phyloP scores from a whole-genome alignment of 2,329 filamentous ascomycete species.

The Alternaria sp. region DNA sequence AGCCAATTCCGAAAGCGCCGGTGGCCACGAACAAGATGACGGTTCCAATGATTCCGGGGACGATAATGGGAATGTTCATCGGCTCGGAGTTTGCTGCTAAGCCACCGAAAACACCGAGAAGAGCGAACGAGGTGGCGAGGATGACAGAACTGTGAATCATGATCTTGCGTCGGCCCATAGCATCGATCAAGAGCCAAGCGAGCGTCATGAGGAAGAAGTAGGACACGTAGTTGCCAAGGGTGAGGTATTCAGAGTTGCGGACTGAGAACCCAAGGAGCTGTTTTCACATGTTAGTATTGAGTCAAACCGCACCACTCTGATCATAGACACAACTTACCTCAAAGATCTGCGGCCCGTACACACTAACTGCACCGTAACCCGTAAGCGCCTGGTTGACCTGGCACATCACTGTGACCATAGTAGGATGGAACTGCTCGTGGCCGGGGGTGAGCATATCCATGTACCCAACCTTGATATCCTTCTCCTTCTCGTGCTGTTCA shows the following conservation, averaged over 20 bases:
- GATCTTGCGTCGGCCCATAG: slow-evolving; percentile 60
- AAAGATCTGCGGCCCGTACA: slow-evolving; percentile 70
- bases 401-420: slow-evolving; percentile 66
- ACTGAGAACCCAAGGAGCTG: slow-evolving; percentile 64
- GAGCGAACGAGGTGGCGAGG: slow-evolving; percentile 57
- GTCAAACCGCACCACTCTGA: neutral
- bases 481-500: slow-evolving; percentile 59
- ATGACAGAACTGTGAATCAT: slow-evolving; percentile 60
- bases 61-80: slow-evolving; percentile 49
- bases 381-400: slow-evolving; percentile 67
- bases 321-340: slow-evolving; percentile 40
- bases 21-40: slow-evolving; percentile 63
- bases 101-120: slow-evolving; percentile 60
- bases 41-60: slow-evolving; percentile 59
- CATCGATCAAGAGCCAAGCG: slow-evolving; percentile 66
- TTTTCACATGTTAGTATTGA: slow-evolving; percentile 58
- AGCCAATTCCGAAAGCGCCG: slow-evolving; percentile 65
- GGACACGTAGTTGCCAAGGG: slow-evolving; percentile 65
- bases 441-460: slow-evolving; percentile 63
- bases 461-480: slow-evolving; percentile 57
- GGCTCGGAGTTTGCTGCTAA: slow-evolving; percentile 51
- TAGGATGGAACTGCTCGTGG: slow-evolving; percentile 65
- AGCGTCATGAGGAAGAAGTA: slow-evolving; percentile 68
- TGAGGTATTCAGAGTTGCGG: slow-evolving; percentile 61
- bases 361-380: slow-evolving; percentile 65